phyloP scores from a whole-genome alignment of 1,284 basidiomycete genomes.

The Tilletia walkeri region DNA sequence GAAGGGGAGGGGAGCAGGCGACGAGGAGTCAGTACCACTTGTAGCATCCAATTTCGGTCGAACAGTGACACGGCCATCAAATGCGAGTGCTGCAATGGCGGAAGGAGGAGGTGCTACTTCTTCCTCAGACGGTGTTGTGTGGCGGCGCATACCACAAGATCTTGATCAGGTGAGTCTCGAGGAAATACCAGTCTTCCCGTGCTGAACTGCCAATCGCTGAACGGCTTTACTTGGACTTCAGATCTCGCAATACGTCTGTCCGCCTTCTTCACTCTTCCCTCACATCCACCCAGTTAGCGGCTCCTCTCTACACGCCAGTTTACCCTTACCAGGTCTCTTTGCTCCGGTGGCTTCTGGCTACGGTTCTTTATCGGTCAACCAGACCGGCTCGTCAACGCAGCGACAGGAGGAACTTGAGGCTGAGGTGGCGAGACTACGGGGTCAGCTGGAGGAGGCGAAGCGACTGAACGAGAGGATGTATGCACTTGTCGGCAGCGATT shows the following conservation, averaged over 20 bases:
- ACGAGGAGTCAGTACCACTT: not conserved
- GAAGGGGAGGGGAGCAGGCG: not conserved
- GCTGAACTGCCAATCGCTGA: not conserved
- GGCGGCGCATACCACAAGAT: conserved; percentile 1
- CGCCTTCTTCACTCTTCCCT: conserved; percentile 17
- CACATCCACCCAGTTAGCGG: conserved; percentile 23
- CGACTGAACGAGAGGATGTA: conserved; percentile 34
- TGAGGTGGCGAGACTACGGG: conserved; percentile 29
- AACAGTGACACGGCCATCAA: not conserved
- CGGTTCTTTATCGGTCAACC: not conserved
- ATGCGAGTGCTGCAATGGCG: not conserved
- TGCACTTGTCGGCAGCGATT: not conserved
- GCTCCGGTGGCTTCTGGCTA: not conserved
- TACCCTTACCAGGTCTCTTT: not conserved
- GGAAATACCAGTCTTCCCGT: not conserved
- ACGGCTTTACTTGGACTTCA: not conserved
- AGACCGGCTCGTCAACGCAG: not conserved
- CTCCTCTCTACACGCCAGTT: not conserved
- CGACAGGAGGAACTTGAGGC: conserved; percentile 23
- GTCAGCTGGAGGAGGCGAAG: conserved; percentile 42
- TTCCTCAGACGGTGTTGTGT: not conserved
- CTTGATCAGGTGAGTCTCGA: conserved; percentile 7
- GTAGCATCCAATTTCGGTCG: conserved; percentile 9
- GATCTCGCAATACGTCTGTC: conserved; percentile 11
- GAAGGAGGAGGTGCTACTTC: not conserved